Conservation (phyloP, 345 rosid species). For the Combretum micranthum region DNA sequence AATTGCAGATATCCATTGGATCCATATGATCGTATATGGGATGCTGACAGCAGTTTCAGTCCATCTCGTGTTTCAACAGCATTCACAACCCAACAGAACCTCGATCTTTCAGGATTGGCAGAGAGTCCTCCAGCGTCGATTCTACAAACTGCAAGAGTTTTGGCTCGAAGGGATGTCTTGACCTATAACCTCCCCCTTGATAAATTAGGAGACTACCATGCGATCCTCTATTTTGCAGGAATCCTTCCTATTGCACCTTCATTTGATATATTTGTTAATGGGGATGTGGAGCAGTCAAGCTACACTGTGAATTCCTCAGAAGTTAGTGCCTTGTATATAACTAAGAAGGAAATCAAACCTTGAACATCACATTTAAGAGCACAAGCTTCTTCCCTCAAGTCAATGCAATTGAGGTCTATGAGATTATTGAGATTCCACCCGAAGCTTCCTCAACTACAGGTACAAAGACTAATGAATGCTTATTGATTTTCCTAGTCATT, state of each 20-base stretch:
- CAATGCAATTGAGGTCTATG: slow-evolving; percentile 66
- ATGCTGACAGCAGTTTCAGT: slow-evolving; percentile 52
- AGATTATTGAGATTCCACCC: slow-evolving; percentile 52
- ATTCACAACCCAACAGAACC: slow-evolving; percentile 24
- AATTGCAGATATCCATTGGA: slow-evolving; percentile 67
- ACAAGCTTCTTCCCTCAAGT: slow-evolving; percentile 55
- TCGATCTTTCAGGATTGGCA: slow-evolving; percentile 26
- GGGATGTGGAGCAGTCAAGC: slow-evolving; percentile 35
- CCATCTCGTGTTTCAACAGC: slow-evolving; percentile 50
- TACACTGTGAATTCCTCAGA: slow-evolving; percentile 45
- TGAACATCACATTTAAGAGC: slow-evolving; percentile 60
- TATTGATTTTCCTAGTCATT: not conserved
- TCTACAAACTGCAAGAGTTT: slow-evolving; percentile 71
- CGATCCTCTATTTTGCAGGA: slow-evolving; percentile 74
- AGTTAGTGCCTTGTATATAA: slow-evolving; percentile 43
- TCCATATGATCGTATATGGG: slow-evolving; percentile 86
- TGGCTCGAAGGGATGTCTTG: slow-evolving; percentile 43
- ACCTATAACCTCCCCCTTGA: slow-evolving; percentile 50
- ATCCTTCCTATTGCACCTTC: slow-evolving; percentile 70
- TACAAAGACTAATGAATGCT: slow-evolving; percentile 9
- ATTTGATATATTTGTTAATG: slow-evolving; percentile 54
- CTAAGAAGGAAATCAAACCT: slow-evolving; percentile 28
- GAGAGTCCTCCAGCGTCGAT: slow-evolving; percentile 66
- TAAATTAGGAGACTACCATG: slow-evolving; percentile 45
- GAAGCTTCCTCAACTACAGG: slow-evolving; percentile 92